phyloP scores from a whole-genome alignment of 805 yeast species.

The Wickerhamomyces ciferrii region DNA sequence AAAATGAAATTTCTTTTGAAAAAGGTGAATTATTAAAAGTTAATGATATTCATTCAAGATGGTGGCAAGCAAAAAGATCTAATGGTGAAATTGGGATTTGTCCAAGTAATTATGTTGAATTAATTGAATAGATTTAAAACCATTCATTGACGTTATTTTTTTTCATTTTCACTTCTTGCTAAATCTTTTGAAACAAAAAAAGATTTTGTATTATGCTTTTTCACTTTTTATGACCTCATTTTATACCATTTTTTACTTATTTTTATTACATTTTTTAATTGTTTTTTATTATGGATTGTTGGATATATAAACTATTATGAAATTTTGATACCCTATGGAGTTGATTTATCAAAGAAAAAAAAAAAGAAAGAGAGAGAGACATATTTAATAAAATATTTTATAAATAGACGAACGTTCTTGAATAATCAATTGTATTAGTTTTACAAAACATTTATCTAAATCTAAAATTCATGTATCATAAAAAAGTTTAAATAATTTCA shows the following conservation, averaged over 20 bases:
- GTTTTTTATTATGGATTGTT: neutral
- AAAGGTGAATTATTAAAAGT: slow-evolving; percentile 91
- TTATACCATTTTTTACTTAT: neutral
- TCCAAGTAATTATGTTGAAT: slow-evolving; percentile 89
- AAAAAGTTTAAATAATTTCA: too few relatives aligned
- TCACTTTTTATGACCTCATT: neutral
- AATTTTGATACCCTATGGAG: neutral
- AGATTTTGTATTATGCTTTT: neutral
- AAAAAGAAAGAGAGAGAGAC: too few relatives aligned
- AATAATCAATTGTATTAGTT: too few relatives aligned
- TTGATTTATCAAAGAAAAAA: too few relatives aligned
- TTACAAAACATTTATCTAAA: too few relatives aligned
- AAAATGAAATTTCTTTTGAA: slow-evolving; percentile 83
- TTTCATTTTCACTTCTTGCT: neutral
- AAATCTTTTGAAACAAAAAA: too few relatives aligned
- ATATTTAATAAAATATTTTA: too few relatives aligned
- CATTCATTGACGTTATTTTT: neutral
- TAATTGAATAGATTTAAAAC: slow-evolving; percentile 36
- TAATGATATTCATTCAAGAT: slow-evolving; percentile 88
- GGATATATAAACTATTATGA: neutral
- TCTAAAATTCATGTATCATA: neutral
- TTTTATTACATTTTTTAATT: neutral
- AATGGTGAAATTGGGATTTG: slow-evolving; percentile 95
- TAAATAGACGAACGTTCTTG: neutral
- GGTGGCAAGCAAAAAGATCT: slow-evolving; percentile 96